phyloP scores from a whole-genome alignment of 192 early-diverging fungal genomes.

The Backusella luteola region DNA sequence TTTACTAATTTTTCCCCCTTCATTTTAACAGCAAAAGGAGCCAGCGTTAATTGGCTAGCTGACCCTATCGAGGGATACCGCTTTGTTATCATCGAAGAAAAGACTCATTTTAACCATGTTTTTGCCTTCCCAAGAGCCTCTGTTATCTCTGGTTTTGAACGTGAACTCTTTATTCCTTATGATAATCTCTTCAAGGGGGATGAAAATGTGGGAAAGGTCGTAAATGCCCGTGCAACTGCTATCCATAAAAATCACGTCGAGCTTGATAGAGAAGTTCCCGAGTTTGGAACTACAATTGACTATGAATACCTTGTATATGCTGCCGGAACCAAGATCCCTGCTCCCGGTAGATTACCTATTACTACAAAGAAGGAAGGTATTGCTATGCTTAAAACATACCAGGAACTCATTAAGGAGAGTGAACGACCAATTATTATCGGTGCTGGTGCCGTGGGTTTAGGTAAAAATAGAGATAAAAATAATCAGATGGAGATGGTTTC shows the following conservation, averaged over 20 bases:
- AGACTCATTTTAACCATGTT: slow-evolving; percentile 60
- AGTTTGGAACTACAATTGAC: slow-evolving; percentile 44
- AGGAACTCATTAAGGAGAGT: slow-evolving; percentile 55
- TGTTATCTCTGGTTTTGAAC: slow-evolving; percentile 55
- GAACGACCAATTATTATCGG: slow-evolving; percentile 67
- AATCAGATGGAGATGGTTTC: background rate
- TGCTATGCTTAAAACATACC: slow-evolving; percentile 39
- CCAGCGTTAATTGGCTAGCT: slow-evolving; percentile 28
- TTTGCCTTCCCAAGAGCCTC: slow-evolving; percentile 62
- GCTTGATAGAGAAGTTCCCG: slow-evolving; percentile 49
- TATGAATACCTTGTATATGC: slow-evolving; percentile 57
- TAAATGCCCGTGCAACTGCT: slow-evolving; percentile 46
- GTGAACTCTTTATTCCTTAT: slow-evolving; percentile 61
- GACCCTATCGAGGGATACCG: slow-evolving; percentile 45
- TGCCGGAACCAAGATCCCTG: slow-evolving; percentile 52
- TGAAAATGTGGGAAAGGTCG: slow-evolving; percentile 42
- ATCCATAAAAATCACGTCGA: slow-evolving; percentile 48
- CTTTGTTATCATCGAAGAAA: slow-evolving; percentile 56
- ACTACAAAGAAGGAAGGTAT: slow-evolving; percentile 46
- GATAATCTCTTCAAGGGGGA: slow-evolving; percentile 38
- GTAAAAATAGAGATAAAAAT: slow-evolving; percentile 3
- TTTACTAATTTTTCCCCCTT: background rate
- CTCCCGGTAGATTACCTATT: slow-evolving; percentile 44
- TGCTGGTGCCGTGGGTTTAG: slow-evolving; percentile 72
- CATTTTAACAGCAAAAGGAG: slow-evolving; percentile 28